Percentiles rank a stretch among this genome's conserved stretches.
These are phyloP conservation scores for Aphanomyces invadans DNA, from an alignment of 352 stramenopile species.

Conservation along the genomic window DNA sequence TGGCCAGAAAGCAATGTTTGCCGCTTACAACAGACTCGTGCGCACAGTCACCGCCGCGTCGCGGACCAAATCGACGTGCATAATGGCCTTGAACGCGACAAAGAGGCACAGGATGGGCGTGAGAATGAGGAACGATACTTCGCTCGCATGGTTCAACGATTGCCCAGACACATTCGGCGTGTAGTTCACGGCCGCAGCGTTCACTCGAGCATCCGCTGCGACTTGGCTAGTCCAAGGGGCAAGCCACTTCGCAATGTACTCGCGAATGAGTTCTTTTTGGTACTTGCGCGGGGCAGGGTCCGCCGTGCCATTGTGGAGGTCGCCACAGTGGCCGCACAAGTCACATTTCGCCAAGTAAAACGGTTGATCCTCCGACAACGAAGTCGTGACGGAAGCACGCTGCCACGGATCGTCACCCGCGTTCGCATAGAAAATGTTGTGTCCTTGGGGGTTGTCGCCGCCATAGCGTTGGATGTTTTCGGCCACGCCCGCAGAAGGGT, in stretches of 20 bases:
- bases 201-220: constrained; percentile 26
- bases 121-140: constrained; percentile 58
- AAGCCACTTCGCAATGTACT: constrained; percentile 64
- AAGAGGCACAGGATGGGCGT: constrained; percentile 54
- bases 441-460: constrained; percentile 51
- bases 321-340: constrained; percentile 74
- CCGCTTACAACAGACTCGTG: constrained; percentile 19
- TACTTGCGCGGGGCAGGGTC: constrained; percentile 43
- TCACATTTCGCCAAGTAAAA: constrained; percentile 70
- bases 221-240: constrained; percentile 15
- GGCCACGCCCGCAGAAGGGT: constrained; percentile 47
- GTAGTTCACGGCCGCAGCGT: not conserved
- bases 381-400: constrained; percentile 56
- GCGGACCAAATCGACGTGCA: constrained; percentile 49
- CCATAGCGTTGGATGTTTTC: constrained; percentile 67
- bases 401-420: constrained; percentile 82
- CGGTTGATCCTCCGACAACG: constrained; percentile 46
- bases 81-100: constrained; percentile 39
- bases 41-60: constrained; percentile 32
- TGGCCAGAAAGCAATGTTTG: not conserved
- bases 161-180: not conserved
- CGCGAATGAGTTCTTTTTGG: constrained; percentile 54
- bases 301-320: constrained; percentile 34
- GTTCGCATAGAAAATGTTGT: constrained; percentile 83
- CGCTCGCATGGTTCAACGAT: constrained; percentile 26